Evolutionary conservation across 2,329 filamentous ascomycete genomes (phyloP).

Genomic region (Penicillium occitanis): DNA sequence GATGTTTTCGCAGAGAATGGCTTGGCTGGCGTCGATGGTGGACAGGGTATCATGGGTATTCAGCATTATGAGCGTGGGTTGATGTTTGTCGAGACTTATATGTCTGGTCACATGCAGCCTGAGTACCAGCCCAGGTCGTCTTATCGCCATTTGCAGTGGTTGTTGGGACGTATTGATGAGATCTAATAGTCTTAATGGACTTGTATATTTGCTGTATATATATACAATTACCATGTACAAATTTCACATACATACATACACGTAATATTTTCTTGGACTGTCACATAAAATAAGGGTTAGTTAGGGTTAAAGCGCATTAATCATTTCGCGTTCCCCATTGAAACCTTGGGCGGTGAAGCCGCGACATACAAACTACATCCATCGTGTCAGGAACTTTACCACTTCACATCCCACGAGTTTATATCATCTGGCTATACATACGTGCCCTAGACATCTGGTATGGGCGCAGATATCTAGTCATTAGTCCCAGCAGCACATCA

Average conservation of each 20-base stretch:
- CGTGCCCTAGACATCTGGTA: not conserved
- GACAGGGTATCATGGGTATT: constrained; percentile 66
- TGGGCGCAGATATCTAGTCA: not conserved
- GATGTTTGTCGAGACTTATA: constrained; percentile 58
- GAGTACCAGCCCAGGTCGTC: constrained; percentile 68
- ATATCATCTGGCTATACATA: not conserved
- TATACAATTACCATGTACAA: not conserved
- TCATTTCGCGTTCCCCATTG: not conserved
- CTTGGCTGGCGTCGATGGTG: constrained; percentile 64
- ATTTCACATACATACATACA: not conserved
- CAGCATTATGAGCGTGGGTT: constrained; percentile 72
- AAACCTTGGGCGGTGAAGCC: not conserved
- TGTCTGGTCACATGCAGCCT: constrained; percentile 45
- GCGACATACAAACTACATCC: not conserved
- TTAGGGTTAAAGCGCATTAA: not conserved
- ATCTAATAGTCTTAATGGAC: not conserved
- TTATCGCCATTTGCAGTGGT: constrained; percentile 61
- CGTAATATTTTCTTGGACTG: not conserved
- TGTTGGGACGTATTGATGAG: constrained; percentile 30
- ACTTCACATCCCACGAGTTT: not conserved
- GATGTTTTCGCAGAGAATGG: constrained; percentile 54
- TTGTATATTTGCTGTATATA: not conserved
- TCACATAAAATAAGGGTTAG: not conserved
- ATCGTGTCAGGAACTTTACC: not conserved
- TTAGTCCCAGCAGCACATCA: not conserved